Base-by-base conservation (phyloP, 1,139 yeast genomes). In the Taphrina wiesneri region DNA sequence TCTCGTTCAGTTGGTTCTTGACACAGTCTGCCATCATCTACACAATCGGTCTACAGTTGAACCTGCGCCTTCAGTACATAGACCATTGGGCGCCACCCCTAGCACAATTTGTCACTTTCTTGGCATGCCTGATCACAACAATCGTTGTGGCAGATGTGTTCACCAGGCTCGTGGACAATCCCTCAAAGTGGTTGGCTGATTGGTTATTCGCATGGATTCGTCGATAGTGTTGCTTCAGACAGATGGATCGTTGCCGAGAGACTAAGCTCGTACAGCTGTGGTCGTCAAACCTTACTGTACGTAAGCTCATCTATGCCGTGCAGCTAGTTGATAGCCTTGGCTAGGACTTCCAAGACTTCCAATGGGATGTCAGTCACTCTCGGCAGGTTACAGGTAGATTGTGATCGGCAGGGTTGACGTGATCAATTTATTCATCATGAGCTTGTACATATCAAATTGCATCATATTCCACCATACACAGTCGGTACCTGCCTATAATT, bases 11-110 rank as follows among this genome's bases (percentile, higher is more conserved):
- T 26, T 51, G 56, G 64, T 60, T 60, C 52, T 13, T 60, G 41
- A 41, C 43, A 26, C 64, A 60, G 26, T 52, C 57, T 3, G 41
- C 56, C 28, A 60, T 60, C 57, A 60, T 60, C 41, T 60, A 60
- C 57, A 60, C 64, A 3, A n/a, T 60, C 21, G 64, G 64, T 5
- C 57, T 60, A 41, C 64, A 53, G 34, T 43, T 60, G 56, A 60
- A 60, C 30, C 39, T 60, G 2, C 6, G 47, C 13, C 32, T 60
- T n/a, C 64, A 60, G 36, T n/a, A 36, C 21, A n/a, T 39, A 15
- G 56, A 60, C 17, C 57, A 36, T 28, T 60, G 64, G 64, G 15
- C 56, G 6, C 41, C 57, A 28, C 64, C 64, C 11, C 46, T 60
- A 32, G 64, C 64, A 17, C 64, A 60, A 23, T 51, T 60, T 51